Percentiles rank a stretch among this genome's conserved stretches.
Evolutionary conservation across 108 stramenopile species (phyloP).

Genomic region (Aureococcus anophagefferens): DNA sequence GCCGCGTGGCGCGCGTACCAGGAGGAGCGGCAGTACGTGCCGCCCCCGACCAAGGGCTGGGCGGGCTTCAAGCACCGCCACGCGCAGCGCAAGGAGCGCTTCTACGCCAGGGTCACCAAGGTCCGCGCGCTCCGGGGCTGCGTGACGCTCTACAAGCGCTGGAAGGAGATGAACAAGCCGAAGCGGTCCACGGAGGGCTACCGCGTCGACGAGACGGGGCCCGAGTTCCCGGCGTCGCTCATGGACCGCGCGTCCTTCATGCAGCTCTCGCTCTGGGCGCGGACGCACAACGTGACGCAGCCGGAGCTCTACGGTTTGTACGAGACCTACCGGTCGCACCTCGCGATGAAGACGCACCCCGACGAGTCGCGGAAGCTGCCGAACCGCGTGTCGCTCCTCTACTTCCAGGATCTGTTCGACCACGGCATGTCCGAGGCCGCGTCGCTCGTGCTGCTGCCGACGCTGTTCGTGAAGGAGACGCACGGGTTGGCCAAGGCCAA

Average conservation of each 20-base stretch:
- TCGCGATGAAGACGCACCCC: not conserved
- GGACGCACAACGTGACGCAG: not conserved
- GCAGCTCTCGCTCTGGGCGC: not conserved
- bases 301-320: not conserved
- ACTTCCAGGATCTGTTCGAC: not conserved
- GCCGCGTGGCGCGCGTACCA: too few relatives aligned
- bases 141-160: too few relatives aligned
- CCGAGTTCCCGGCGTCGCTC: not conserved
- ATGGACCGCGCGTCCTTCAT: not conserved
- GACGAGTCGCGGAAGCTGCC: not conserved
- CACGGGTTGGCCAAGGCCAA: not conserved
- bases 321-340: not conserved
- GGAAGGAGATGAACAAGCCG: too few relatives aligned
- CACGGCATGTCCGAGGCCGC: not conserved
- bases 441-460: not conserved
- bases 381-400: not conserved
- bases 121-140: too few relatives aligned
- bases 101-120: too few relatives aligned
- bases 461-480: not conserved
- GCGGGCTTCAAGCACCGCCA: too few relatives aligned
- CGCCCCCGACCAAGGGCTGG: too few relatives aligned
- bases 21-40: too few relatives aligned
- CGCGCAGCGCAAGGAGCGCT: too few relatives aligned
- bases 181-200: too few relatives aligned
- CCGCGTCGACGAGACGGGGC: not conserved